These are phyloP conservation scores for Medicago truncatula DNA, from an alignment of 306 rosid species.

Conservation along the genomic window DNA sequence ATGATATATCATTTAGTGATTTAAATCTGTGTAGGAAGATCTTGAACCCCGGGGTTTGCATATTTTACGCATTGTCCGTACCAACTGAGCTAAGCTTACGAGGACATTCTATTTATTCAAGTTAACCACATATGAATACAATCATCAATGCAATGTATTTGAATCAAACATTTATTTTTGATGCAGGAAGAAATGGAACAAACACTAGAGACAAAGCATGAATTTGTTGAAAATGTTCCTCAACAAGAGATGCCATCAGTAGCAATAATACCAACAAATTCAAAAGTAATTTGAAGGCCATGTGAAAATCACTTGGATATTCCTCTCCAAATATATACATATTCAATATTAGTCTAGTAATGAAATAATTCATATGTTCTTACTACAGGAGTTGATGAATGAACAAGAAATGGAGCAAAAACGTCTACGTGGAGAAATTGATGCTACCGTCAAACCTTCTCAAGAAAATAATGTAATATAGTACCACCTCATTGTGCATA, in stretches of 20 bases:
- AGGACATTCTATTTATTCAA: not conserved
- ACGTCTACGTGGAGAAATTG: not conserved
- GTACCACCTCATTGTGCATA: not conserved
- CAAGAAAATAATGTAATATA: not conserved
- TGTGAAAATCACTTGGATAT: not conserved
- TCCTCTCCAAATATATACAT: not conserved
- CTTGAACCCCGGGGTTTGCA: no score
- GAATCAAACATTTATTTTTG: not conserved
- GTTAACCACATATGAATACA: not conserved
- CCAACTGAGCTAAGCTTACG: no score
- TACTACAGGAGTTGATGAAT: not conserved
- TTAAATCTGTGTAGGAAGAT: slow-evolving; percentile 4
- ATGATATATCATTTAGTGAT: not conserved
- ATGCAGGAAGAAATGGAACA: not conserved
- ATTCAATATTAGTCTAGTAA: not conserved
- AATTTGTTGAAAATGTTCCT: not conserved
- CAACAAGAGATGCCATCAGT: not conserved
- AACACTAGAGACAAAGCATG: slow-evolving; percentile 27
- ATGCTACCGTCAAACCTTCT: not conserved
- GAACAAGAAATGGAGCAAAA: not conserved
- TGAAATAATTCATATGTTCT: not conserved
- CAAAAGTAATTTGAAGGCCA: not conserved
- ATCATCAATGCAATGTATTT: not conserved
- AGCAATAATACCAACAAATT: not conserved
- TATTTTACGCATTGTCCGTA: no score